Evolutionary conservation across 768 basidiomycete genomes (phyloP), one percentile per base, ranked within the genome.

Genomic region (Vishniacozyma victoriae): DNA sequence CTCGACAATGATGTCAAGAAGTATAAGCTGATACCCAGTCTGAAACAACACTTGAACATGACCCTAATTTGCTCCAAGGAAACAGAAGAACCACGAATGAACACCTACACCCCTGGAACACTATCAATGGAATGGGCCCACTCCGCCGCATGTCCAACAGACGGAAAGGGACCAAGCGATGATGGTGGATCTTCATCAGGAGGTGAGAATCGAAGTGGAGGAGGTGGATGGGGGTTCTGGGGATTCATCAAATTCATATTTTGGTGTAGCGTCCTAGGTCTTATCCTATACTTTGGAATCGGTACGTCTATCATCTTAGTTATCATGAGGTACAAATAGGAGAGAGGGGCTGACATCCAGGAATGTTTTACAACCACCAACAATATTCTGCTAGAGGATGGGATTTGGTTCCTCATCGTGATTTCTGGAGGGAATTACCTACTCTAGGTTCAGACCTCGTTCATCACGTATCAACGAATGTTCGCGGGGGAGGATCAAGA

Each of bases 311-410:
- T n/a, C n/a, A 33, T 9, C n/a, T n/a, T 9, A 33, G 9, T 9
- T 33, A 9, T n/a, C 29, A 9, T n/a, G n/a, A n/a, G n/a, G n/a
- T n/a, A n/a, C n/a, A n/a, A n/a, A n/a, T n/a, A n/a, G n/a, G n/a
- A n/a, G n/a, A n/a, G n/a, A n/a, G n/a, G 9, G 2, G 15, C 50
- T 60, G 29, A 43, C 44, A 4, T 45, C 7, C 41, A 66, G 72
- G 72, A n/a, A 71, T 71, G 44, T 67, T 64, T 41, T 71, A 73
- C 56, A 73, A 73, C 35, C 70, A 68, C 37, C 66, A 71, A 35
- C 71, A 70, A 35, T 73, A 73, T 53, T 70, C 64, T 44, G 71
- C 72, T 1, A 59, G 50, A 42, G 72, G 72, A 0, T 64, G 67
- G 61, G 72, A 73, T 44, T 60, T 70, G 9, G 42, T 73, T 16